These are phyloP conservation scores for Annulohypoxylon moriforme DNA, from an alignment of 495 filamentous ascomycete species.

Conservation along the genomic window DNA sequence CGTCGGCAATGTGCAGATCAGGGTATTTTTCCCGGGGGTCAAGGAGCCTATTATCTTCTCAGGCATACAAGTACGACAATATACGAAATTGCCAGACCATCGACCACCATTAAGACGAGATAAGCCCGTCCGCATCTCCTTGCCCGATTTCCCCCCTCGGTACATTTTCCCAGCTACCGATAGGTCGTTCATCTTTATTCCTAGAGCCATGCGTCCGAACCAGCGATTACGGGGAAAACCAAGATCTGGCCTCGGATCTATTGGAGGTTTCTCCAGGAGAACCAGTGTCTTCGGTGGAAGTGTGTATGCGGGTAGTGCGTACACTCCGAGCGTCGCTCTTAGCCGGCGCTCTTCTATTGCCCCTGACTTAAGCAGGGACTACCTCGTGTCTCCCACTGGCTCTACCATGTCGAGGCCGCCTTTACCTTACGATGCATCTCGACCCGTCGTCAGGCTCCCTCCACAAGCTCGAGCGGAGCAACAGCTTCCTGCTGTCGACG, in stretches of 20 bases:
- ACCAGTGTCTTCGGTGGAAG: constrained; percentile 79
- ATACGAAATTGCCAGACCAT: constrained; percentile 94
- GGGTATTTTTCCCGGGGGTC: constrained; percentile 82
- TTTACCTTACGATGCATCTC: constrained; percentile 67
- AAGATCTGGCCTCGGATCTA: constrained; percentile 70
- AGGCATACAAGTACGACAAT: constrained; percentile 79
- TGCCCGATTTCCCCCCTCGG: constrained; percentile 78
- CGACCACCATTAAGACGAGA: constrained; percentile 93
- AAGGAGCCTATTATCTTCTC: constrained; percentile 74
- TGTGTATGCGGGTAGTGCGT: constrained; percentile 82
- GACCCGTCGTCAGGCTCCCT: constrained; percentile 89
- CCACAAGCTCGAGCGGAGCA: constrained; percentile 64
- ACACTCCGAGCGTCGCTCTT: constrained; percentile 90
- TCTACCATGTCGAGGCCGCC: constrained; percentile 77
- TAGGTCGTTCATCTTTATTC: constrained; percentile 98
- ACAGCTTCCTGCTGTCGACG: constrained; percentile 45
- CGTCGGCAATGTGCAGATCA: constrained; percentile 83
- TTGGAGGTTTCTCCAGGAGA: constrained; percentile 75
- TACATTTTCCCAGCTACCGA: constrained; percentile 93
- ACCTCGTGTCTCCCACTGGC: constrained; percentile 77
- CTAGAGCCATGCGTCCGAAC: constrained; percentile 90
- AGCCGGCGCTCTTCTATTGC: constrained; percentile 92
- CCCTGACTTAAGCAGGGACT: constrained; percentile 77
- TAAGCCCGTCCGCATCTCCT: constrained; percentile 94
- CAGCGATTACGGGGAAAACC: constrained; percentile 81